Percentiles rank a stretch among this genome's conserved stretches.
phyloP scores from a whole-genome alignment of 2,329 filamentous ascomycete species.

The Pseudogymnoascus sp. region DNA sequence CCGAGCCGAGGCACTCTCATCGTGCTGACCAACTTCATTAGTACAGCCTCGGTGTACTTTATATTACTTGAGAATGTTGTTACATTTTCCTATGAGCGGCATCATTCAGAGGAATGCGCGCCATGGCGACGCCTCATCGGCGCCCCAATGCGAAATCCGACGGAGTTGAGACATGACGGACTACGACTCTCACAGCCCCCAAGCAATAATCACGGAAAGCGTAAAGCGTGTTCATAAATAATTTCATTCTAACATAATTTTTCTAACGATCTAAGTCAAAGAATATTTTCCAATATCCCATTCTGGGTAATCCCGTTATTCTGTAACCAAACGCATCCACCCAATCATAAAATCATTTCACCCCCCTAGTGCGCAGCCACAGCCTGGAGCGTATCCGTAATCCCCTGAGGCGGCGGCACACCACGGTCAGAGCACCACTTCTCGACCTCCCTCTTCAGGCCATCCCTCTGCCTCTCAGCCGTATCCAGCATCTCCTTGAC shows the following conservation, averaged over 20 bases:
- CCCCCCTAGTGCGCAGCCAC: not conserved
- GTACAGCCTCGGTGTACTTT: not conserved
- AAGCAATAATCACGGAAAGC: not conserved
- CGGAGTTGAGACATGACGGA: not conserved
- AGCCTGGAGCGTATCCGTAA: not conserved
- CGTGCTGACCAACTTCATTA: not conserved
- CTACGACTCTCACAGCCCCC: not conserved
- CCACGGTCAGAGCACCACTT: conserved; percentile 57
- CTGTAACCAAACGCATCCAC: not conserved
- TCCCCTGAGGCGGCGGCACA: not conserved
- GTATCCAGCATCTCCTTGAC: conserved; percentile 55
- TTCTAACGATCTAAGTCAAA: not conserved
- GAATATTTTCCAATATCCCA: not conserved
- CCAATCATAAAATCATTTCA: not conserved
- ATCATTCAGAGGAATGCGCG: not conserved
- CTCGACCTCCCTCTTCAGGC: conserved; percentile 62
- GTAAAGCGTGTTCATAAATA: not conserved
- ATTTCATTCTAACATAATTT: not conserved
- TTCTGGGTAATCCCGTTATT: not conserved
- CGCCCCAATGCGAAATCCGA: not conserved
- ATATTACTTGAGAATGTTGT: not conserved
- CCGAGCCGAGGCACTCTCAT: not conserved
- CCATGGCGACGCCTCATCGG: not conserved
- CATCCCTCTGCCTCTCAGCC: conserved; percentile 54
- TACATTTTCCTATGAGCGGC: not conserved